phyloP scores from a whole-genome alignment of 768 basidiomycete species.

The Boletus eberwhitei region DNA sequence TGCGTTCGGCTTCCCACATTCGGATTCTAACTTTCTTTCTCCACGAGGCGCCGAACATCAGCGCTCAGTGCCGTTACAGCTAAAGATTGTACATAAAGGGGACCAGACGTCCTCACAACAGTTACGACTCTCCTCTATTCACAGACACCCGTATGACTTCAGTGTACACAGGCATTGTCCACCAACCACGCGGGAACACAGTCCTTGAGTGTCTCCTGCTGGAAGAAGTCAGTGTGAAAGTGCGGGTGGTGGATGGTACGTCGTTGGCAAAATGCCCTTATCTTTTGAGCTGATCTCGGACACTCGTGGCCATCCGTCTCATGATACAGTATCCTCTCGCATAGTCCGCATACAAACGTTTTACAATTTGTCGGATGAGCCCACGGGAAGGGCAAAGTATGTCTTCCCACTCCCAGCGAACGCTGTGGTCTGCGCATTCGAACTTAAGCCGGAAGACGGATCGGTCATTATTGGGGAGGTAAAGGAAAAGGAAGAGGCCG shows the following conservation, averaged over 20 bases:
- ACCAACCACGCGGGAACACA: constrained; percentile 25
- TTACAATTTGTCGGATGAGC: constrained; percentile 33
- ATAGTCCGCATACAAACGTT: constrained; percentile 41
- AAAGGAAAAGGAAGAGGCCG: constrained; percentile 47
- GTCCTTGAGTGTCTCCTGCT: constrained; percentile 35
- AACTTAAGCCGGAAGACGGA: constrained; percentile 44
- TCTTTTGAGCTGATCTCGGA: neutral
- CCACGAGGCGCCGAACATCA: neutral
- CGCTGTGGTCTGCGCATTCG: constrained; percentile 54
- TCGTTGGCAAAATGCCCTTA: neutral
- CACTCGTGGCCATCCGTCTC: neutral
- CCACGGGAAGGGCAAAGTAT: constrained; percentile 49
- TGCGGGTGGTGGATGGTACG: constrained; percentile 44
- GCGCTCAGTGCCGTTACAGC: constrained; percentile 6
- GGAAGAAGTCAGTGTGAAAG: constrained; percentile 40
- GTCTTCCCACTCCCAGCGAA: constrained; percentile 57
- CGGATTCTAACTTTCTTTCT: neutral
- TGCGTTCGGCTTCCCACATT: constrained; percentile 3
- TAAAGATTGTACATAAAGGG: constrained; percentile 11
- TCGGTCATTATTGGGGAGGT: constrained; percentile 41
- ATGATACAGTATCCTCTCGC: constrained; percentile 39
- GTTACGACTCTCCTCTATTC: neutral
- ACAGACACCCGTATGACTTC: constrained; percentile 15
- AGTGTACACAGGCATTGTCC: constrained; percentile 28
- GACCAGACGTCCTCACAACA: constrained; percentile 4